A percentile compares a stretch with the other conserved stretches of the same genome.
Evolutionary conservation across 2,329 filamentous ascomycete genomes (phyloP).

Genomic region (Fusarium illudens): DNA sequence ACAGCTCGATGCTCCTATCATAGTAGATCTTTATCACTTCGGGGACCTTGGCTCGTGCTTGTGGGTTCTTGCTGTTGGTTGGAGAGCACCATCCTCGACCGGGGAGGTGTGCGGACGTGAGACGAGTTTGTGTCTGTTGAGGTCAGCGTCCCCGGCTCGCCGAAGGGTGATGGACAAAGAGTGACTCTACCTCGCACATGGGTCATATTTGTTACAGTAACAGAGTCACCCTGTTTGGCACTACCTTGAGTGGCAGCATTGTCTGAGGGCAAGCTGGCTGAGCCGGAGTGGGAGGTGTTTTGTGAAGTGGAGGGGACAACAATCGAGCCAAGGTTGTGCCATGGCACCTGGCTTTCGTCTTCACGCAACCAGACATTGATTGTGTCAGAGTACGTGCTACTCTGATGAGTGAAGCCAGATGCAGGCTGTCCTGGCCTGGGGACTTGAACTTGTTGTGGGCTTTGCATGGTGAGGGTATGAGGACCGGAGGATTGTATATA

Average conservation of each 20-base stretch:
- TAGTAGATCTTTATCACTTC: neutral
- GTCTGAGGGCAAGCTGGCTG: fast-evolving
- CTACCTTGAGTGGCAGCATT: constrained; percentile 4
- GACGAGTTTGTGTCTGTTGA: fast-evolving
- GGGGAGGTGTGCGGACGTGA: fast-evolving
- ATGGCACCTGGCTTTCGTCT: constrained; percentile 1
- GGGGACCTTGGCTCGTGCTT: neutral
- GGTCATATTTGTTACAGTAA: fast-evolving
- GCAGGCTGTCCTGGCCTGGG: fast-evolving
- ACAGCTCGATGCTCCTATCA: neutral
- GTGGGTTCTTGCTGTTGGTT: neutral
- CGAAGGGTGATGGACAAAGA: fast-evolving
- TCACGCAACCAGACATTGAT: constrained; percentile 17
- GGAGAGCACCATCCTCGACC: neutral
- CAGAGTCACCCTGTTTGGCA: neutral
- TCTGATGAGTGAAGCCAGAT: neutral
- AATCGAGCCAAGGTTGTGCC: neutral
- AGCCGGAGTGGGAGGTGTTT: fast-evolving
- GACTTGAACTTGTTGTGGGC: fast-evolving
- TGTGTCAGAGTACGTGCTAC: neutral
- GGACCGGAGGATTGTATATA: too few species aligned
- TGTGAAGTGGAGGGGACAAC: neutral
- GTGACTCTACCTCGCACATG: fast-evolving
- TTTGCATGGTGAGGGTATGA: too few species aligned
- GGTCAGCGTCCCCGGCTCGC: neutral